Evolutionary conservation across 371 early-diverging fungal genomes (phyloP).

Genomic region (Batrachochytrium dendrobatidis): DNA sequence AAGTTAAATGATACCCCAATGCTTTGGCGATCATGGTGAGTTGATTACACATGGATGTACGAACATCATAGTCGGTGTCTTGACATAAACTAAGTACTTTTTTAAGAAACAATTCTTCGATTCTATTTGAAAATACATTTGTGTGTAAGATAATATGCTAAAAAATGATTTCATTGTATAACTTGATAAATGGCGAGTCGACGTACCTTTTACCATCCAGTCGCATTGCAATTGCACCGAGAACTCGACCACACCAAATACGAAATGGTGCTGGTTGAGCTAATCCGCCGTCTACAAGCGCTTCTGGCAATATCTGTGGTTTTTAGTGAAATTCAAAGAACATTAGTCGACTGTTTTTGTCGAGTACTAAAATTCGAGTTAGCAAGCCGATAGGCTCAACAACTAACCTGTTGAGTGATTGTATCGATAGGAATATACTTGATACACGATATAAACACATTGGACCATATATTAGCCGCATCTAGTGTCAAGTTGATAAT

Average conservation of each 20-base stretch:
- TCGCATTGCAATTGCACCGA: not conserved
- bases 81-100: slow-evolving; percentile 34
- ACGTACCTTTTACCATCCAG: not conserved
- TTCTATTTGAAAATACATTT: not conserved
- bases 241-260: slow-evolving; percentile 1
- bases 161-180: not conserved
- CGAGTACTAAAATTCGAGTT: too few species aligned
- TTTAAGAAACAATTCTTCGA: slow-evolving; percentile 16
- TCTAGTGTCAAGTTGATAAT: too few species aligned
- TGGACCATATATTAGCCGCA: not conserved
- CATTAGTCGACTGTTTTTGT: too few species aligned
- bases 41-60: slow-evolving; percentile 37
- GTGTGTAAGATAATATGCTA: not conserved
- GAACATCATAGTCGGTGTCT: slow-evolving; percentile 44
- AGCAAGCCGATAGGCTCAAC: too few species aligned
- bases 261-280: slow-evolving; percentile 6
- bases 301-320: slow-evolving; percentile 3
- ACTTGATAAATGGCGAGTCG: not conserved
- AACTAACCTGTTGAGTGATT: not conserved
- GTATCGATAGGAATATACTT: slow-evolving; percentile 1
- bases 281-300: slow-evolving; percentile 5
- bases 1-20: slow-evolving; percentile 18
- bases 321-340: too few species aligned
- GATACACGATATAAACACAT: slow-evolving; percentile 3
- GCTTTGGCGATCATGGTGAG: slow-evolving; percentile 25